These are phyloP conservation scores for Elaeis oleifera DNA, from an alignment of 202 grass and related monocot species.

Conservation along the genomic window DNA sequence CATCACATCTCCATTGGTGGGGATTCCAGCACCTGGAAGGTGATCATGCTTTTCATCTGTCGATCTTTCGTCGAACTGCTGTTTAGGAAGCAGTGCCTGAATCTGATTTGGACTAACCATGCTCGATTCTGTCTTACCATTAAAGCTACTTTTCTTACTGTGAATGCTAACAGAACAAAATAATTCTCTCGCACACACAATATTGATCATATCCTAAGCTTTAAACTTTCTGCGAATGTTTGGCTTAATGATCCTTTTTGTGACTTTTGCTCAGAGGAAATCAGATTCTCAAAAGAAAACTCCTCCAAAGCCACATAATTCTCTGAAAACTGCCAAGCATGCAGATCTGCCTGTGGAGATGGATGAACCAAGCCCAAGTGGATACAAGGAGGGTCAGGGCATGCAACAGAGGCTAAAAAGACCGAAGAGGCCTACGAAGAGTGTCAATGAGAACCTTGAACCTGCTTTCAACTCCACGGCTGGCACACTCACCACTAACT, in stretches of 20 bases:
- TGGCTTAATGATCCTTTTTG: conserved; percentile 5
- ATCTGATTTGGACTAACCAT: no score
- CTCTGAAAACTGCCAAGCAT: conserved; percentile 29
- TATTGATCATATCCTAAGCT: no score
- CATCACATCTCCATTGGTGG: no score
- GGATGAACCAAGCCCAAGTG: conserved; percentile 26
- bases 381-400: conserved; percentile 40
- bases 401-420: conserved; percentile 56
- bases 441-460: conserved; percentile 34
- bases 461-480: conserved; percentile 2
- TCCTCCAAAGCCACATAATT: conserved; percentile 31
- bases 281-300: conserved; percentile 47
- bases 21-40: no score
- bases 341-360: conserved; percentile 9
- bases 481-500: neutral
- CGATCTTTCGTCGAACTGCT: no score
- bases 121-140: no score
- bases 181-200: no score
- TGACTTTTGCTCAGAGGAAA: conserved; percentile 48
- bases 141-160: no score
- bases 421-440: conserved; percentile 57
- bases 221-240: neutral
- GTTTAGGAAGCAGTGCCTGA: no score
- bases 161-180: no score
- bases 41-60: no score